Evolutionary conservation across 2,329 filamentous ascomycete species (phyloP), one percentile per base, ranked within the genome.

Genomic region (Zasmidium angulare): DNA sequence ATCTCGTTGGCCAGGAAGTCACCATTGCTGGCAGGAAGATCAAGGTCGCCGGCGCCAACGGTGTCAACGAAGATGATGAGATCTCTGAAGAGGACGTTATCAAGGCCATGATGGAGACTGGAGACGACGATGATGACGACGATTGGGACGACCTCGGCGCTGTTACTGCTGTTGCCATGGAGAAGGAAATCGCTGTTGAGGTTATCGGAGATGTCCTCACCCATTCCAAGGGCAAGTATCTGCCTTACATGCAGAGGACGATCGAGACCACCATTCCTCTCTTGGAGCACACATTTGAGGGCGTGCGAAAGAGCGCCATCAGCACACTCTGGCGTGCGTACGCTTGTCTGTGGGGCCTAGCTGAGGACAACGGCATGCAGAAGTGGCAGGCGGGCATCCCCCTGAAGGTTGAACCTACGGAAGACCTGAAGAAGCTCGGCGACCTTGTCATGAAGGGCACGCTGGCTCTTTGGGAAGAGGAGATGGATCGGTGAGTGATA

Each of bases 161-260:
- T 53, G 90, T 96, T 63, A 96, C 91, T 23, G 91, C 92, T 55
- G 86, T 97, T 56, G 91, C 93, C 22, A 85, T 96, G 61, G 95
- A 98, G 82, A 97, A 98, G 79, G 95, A 99, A 78, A 96, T 98
- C 69, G 93, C 95, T 40, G 86, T 96, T 48, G 95, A 99, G 76
- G 93, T 97, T 4, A 84, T 97, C 36, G 95, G 93, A 65, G 95
- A 99, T 72, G 86, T 99, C 63, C 88, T 98, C 70, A 89, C 90
- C 50, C 88, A 96, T 79, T 91, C 91, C 50, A 92, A 91, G 75
- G 84, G 85, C 71, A 85, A 89, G 66, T 91, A 86, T 74, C 83
- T 96, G 66, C 87, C 90, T 3, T 96, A 93, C 76, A 89, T 97
- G 63, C 88, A 96, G 79, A 89, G 91, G 81, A 91, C 91, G 7